Evolutionary conservation across 208 protist genomes (phyloP).

Genomic region (Acanthamoeba divionensis): DNA sequence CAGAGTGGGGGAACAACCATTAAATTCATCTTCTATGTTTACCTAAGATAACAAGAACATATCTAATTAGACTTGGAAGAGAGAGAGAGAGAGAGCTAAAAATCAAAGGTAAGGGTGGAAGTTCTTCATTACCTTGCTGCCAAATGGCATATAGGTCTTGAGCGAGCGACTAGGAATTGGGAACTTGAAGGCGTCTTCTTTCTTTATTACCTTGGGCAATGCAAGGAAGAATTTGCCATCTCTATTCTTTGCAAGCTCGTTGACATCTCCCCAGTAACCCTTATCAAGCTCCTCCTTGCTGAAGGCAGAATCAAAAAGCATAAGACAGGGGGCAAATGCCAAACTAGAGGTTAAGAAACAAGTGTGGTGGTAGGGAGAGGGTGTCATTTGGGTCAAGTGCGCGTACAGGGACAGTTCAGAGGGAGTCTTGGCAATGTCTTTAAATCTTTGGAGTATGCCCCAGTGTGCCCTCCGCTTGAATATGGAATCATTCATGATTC

Average conservation of each 20-base stretch:
- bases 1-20: background rate
- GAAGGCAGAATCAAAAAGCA: background rate
- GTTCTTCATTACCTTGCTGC: no score
- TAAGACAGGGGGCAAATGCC: background rate
- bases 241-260: background rate
- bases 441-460: background rate
- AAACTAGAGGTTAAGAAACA: background rate
- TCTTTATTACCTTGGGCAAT: background rate
- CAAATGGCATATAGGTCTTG: background rate
- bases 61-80: no score
- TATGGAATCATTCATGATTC: no score
- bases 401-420: background rate
- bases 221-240: constrained; percentile 27
- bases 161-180: background rate
- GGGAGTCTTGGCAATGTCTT: background rate
- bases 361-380: background rate
- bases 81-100: no score
- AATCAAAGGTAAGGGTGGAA: no score
- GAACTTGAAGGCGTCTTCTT: background rate
- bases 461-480: no score
- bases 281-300: constrained; percentile 33
- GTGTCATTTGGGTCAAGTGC: no score
- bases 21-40: no score
- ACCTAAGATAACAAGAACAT: no score
- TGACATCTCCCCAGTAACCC: constrained; percentile 43